phyloP scores from a whole-genome alignment of 2,329 filamentous ascomycete genomes.

The Akanthomyces lecanii region DNA sequence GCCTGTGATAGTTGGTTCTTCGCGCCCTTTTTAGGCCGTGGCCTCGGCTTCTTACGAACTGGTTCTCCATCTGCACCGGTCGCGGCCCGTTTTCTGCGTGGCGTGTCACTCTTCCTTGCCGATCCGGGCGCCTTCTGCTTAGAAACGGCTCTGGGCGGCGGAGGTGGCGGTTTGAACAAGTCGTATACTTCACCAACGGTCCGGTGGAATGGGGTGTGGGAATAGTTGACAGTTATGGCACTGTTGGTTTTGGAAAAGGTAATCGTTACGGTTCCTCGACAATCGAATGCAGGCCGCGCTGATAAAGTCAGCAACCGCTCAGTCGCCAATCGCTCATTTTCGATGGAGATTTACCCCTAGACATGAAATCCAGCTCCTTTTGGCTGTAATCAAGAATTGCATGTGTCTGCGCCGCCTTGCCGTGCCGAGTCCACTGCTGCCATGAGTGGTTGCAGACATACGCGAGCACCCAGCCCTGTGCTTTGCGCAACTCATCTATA shows the following conservation, averaged over 20 bases:
- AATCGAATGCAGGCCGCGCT: constrained; percentile 58
- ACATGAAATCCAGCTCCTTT: constrained; percentile 37
- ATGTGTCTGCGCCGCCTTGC: constrained; percentile 37
- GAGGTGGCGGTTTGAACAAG: constrained; percentile 43
- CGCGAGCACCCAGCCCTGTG: constrained; percentile 50
- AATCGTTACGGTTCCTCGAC: constrained; percentile 48
- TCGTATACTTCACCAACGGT: constrained; percentile 49
- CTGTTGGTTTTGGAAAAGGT: constrained; percentile 45
- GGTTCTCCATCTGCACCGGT: background rate
- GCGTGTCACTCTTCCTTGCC: constrained; percentile 10
- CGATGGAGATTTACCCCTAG: constrained; percentile 4
- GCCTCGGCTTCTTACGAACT: constrained; percentile 1
- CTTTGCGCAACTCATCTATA: constrained; percentile 39
- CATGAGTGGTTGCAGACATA: constrained; percentile 52
- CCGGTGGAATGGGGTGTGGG: constrained; percentile 54
- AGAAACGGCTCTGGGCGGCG: constrained; percentile 20
- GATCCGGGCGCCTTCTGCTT: constrained; percentile 24
- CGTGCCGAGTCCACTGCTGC: constrained; percentile 46
- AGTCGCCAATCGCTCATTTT: constrained; percentile 10
- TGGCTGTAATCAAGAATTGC: constrained; percentile 46
- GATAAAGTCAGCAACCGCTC: constrained; percentile 9
- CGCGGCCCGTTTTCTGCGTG: constrained; percentile 7
- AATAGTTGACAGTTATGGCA: constrained; percentile 49
- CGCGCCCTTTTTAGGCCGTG: constrained; percentile 1
- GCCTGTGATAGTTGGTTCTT: constrained; percentile 14